A percentile compares a stretch with the other conserved stretches of the same genome.
Evolutionary conservation across 2,329 filamentous ascomycete species (phyloP).

Genomic region (Pseudodiploospora longispora): DNA sequence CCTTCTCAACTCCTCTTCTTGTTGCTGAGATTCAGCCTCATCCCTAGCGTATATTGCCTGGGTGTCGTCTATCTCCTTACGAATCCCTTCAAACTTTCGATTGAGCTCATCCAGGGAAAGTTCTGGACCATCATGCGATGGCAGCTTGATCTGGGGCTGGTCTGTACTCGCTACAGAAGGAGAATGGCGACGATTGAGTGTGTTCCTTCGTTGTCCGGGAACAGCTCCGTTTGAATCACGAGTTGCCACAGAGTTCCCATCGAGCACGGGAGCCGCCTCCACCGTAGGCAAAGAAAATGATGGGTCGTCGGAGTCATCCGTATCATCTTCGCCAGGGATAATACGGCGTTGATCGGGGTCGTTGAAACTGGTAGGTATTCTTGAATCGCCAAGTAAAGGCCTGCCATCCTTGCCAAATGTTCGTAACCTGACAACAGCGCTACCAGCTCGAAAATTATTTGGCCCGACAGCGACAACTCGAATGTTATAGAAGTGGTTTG

Average conservation of each 20-base stretch:
- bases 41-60: slow-evolving; percentile 63
- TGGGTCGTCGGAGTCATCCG: slow-evolving; percentile 39
- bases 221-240: slow-evolving; percentile 52
- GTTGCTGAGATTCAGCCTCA: slow-evolving; percentile 59
- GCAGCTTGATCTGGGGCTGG: slow-evolving; percentile 37
- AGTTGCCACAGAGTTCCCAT: slow-evolving; percentile 50
- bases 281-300: slow-evolving; percentile 45
- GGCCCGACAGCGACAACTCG: slow-evolving; percentile 85
- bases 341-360: slow-evolving; percentile 40
- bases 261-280: slow-evolving; percentile 54
- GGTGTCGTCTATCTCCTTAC: slow-evolving; percentile 76
- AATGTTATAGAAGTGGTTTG: slow-evolving; percentile 86
- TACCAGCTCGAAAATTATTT: slow-evolving; percentile 88
- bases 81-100: slow-evolving; percentile 68
- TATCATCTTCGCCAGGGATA: slow-evolving; percentile 30
- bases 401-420: slow-evolving; percentile 62
- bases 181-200: slow-evolving; percentile 67
- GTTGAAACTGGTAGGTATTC: slow-evolving; percentile 48
- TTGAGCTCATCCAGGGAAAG: slow-evolving; percentile 71
- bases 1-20: slow-evolving; percentile 59
- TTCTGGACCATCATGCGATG: slow-evolving; percentile 45
- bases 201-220: slow-evolving; percentile 35
- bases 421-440: slow-evolving; percentile 72
- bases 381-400: slow-evolving; percentile 49
- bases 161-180: slow-evolving; percentile 57